These are phyloP conservation scores for Rhododendron mucronatum DNA, from an alignment of 148 eudicot genomes.

Conservation along the genomic window DNA sequence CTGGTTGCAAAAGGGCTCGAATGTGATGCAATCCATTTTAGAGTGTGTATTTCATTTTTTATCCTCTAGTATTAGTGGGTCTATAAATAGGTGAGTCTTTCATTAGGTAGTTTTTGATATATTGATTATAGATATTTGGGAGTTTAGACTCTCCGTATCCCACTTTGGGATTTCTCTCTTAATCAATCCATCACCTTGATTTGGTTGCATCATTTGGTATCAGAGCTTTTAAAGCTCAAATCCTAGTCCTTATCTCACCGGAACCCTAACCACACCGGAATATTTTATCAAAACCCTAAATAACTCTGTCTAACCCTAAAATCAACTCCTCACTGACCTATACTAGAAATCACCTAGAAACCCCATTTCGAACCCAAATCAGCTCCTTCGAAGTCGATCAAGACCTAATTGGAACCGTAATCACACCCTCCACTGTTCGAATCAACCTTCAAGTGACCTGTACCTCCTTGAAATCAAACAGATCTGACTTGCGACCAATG, in stretches of 20 bases:
- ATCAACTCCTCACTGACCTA: neutral
- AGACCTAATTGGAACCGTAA: neutral
- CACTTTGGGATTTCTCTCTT: neutral
- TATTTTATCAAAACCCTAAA: neutral
- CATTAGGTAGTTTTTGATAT: neutral
- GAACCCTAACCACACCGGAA: neutral
- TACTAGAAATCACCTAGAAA: neutral
- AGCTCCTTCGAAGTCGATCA: neutral
- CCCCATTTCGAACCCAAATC: neutral
- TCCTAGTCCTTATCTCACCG: neutral
- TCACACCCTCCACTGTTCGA: neutral
- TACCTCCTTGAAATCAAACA: neutral
- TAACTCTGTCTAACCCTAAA: neutral
- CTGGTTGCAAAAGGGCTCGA: neutral
- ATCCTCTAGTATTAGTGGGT: neutral
- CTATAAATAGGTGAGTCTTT: neutral
- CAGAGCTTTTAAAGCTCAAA: neutral
- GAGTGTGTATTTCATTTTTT: neutral
- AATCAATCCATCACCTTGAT: neutral
- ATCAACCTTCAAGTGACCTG: neutral
- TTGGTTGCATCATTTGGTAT: neutral
- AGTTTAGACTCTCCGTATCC: neutral
- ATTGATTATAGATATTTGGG: neutral
- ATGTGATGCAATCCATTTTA: neutral
- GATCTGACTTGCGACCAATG: neutral